Evolutionary conservation across 371 early-diverging fungal species (phyloP), one percentile per base, ranked within the genome.

Genomic region (Apophysomyces ossiformis): DNA sequence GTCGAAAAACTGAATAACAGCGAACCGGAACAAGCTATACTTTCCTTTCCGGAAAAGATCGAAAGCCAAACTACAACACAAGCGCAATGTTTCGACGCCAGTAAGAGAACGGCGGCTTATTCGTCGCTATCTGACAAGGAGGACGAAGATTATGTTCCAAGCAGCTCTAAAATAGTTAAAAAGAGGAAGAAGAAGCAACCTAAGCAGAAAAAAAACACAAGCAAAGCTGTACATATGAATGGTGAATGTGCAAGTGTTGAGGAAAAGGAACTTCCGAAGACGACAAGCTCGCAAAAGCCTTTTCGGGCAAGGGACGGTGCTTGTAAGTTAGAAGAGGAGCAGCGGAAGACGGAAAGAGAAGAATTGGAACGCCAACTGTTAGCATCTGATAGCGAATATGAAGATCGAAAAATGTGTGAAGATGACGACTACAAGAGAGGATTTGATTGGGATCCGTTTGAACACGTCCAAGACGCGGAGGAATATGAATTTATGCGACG

Each of bases 401-500:
- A 50, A 50, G 54, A 50, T 21, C 7, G 21, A 50, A 50, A 5
- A 21, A 21, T 50, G 21, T 50, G 57, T 15, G 58, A 65, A 37
- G 59, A 65, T 7, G 46, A 46, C 18, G 60, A 58, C 8, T 7
- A 8, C 37, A 43, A 37, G 44, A 39, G 35, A 26, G 65, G 13
- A 2, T 18, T 43, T 57, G 64, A 66, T 26, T 70, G 76, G 68
- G 50, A 67, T 21, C 79, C 78, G 0, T 74, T 75, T 58, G 68
- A 75, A 26, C 71, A 78, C 8, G 73, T 68, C 7, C 70, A 76
- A 63, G 82, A 82, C 59, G 77, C 70, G 8, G 81, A 82, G 50
- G 81, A 82, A 38, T 72, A 77, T 57, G 67, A 64, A 13, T 83
- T 77, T 61, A 67, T 85, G 67, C 67, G 69, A n/a, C 61, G 68